Evolutionary conservation across 495 filamentous ascomycete genomes (phyloP).

Genomic region (Xylaria curta): DNA sequence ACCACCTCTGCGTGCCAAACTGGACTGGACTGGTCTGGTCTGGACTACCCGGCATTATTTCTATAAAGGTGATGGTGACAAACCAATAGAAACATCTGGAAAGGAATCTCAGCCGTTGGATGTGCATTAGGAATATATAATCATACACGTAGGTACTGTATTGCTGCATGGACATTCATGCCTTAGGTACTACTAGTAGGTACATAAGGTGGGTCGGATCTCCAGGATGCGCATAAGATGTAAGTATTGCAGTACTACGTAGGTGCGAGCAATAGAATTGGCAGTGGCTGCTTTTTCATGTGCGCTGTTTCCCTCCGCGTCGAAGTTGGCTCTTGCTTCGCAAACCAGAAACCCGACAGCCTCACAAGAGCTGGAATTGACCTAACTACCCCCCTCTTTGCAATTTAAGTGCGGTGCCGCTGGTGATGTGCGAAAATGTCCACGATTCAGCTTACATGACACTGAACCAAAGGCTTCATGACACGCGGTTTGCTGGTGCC

Average conservation of each 20-base stretch:
- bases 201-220: background rate
- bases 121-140: too few relatives aligned
- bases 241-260: background rate
- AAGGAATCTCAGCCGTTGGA: too few relatives aligned
- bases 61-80: too few relatives aligned
- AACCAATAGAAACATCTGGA: too few relatives aligned
- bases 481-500: constrained; percentile 20
- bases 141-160: background rate
- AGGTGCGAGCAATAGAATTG: background rate
- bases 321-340: constrained; percentile 2
- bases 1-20: background rate
- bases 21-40: background rate
- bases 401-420: constrained; percentile 6
- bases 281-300: background rate
- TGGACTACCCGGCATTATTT: too few relatives aligned
- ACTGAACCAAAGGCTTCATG: constrained; percentile 22
- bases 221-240: background rate
- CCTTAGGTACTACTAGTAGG: background rate
- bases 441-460: constrained; percentile 4
- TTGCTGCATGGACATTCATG: background rate
- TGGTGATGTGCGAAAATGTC: background rate
- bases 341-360: constrained; percentile 2
- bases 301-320: constrained; percentile 1
- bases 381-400: background rate
- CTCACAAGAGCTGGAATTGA: background rate